Evolutionary conservation across 2,329 filamentous ascomycete genomes (phyloP).

Genomic region (Alternaria alternata): DNA sequence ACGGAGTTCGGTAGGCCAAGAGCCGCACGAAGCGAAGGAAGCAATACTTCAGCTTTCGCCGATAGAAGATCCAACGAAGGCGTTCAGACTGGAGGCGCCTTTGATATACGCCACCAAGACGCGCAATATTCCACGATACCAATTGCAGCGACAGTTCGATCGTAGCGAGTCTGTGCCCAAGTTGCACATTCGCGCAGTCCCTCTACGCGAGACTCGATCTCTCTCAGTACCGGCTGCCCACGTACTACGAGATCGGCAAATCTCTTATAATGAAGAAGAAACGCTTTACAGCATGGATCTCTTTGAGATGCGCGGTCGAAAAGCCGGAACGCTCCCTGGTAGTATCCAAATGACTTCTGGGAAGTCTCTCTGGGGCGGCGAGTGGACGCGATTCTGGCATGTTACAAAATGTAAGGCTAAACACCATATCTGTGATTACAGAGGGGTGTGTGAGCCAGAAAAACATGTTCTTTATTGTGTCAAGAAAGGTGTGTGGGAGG

Average conservation of each 20-base stretch:
- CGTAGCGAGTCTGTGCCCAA: slow-evolving; percentile 14
- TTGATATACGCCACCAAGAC: slow-evolving; percentile 32
- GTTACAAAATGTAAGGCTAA: slow-evolving; percentile 27
- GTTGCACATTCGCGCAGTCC: slow-evolving; percentile 31
- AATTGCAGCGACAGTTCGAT: slow-evolving; percentile 27
- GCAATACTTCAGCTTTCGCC: slow-evolving; percentile 21
- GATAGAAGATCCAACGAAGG: slow-evolving; percentile 21
- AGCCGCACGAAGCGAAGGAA: background rate
- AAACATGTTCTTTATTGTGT: slow-evolving; percentile 30
- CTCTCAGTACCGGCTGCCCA: slow-evolving; percentile 18
- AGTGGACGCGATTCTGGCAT: slow-evolving; percentile 32
- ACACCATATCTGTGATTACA: slow-evolving; percentile 8
- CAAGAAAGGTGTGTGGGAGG: slow-evolving; percentile 29
- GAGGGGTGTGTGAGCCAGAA: slow-evolving; percentile 26
- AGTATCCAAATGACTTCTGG: slow-evolving; percentile 28
- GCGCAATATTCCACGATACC: slow-evolving; percentile 31
- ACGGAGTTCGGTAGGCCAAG: background rate
- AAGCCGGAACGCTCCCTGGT: slow-evolving; percentile 9
- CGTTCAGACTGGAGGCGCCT: slow-evolving; percentile 23
- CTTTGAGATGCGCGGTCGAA: slow-evolving; percentile 31
- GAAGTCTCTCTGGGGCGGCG: slow-evolving; percentile 22
- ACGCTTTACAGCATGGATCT: slow-evolving; percentile 31
- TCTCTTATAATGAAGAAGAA: slow-evolving; percentile 29
- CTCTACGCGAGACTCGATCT: slow-evolving; percentile 23
- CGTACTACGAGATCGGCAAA: slow-evolving; percentile 1